Base-by-base conservation (phyloP, 2,329 filamentous ascomycete genomes). In the Microthyrium microscopicum region DNA sequence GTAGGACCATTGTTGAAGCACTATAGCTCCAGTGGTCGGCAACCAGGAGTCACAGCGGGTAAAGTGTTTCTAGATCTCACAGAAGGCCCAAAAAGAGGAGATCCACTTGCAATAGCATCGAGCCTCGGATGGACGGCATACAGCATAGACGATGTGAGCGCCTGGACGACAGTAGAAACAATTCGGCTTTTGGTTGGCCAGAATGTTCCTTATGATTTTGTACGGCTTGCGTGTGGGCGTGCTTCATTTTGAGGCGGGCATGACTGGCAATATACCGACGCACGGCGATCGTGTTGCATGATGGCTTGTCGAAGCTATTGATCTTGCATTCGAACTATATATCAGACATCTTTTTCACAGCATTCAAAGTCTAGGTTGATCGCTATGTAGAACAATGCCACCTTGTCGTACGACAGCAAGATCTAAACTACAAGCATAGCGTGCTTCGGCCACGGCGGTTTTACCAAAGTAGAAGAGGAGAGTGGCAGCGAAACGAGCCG, bases 131-230 rank as follows among this genome's bases (percentile, higher is more conserved):
- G 84, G 64, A 76, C 74, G 17, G 73, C 78, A 5, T 89, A 87
- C 49, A 78, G 77, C 2, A 70, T 77, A 13, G 77, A 76, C 17
- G 81, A 91, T 52, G 77, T 84, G 20, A 77, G 75, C 36, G 80
- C 81, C 1, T 89, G 84, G 58, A 85, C 79, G 16, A 85, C 79
- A 3, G 81, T 87, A 4, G 79, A 89, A 56, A 87, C 75, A 31
- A 56, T 89, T 35, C 64, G 81, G 42, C 53, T 85, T 38, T 62
- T 91, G 17, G 78, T 87, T 8, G 82, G 82, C 7, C 80, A 89
- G 57, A 89, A 89, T 50, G 80, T 89, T 36, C 79, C 78, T 5
- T 87, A 83, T 54, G 84, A 80, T 55, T 91, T 91, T 58, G 82
- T 89, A 26, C 66, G 80, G 31, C 60, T 89, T 49, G 79, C 81